These are phyloP conservation scores for Luffa aegyptiaca DNA, from an alignment of 306 rosid genomes.

Conservation along the genomic window DNA sequence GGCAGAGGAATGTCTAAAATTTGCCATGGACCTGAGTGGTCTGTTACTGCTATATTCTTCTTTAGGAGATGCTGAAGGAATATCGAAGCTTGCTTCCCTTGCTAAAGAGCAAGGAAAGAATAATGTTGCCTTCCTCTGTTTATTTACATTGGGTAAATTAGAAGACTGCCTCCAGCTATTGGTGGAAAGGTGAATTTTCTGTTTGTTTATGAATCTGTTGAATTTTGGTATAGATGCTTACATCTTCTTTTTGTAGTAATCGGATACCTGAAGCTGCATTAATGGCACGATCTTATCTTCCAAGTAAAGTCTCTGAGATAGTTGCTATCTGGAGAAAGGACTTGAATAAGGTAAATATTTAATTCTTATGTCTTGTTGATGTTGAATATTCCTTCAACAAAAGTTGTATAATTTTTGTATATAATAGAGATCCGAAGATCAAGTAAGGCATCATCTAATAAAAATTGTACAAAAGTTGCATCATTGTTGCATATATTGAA, in stretches of 20 bases:
- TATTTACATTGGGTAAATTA: constrained; percentile 89
- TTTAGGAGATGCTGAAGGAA: constrained; percentile 93
- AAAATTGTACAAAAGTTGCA: not conserved
- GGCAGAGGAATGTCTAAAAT: constrained; percentile 93
- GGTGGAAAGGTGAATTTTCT: constrained; percentile 65
- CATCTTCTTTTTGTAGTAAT: constrained; percentile 40
- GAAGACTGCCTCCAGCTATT: constrained; percentile 95
- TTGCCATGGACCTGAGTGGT: constrained; percentile 96
- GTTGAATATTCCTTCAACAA: not conserved
- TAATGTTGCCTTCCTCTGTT: constrained; percentile 91
- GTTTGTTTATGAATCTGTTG: not conserved
- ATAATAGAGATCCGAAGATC: not conserved
- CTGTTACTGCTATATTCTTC: constrained; percentile 94
- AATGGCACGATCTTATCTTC: constrained; percentile 97
- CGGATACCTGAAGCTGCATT: constrained; percentile 99
- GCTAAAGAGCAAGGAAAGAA: constrained; percentile 99
- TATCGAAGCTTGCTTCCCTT: constrained; percentile 70
- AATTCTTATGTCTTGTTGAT: not conserved
- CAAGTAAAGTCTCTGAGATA: constrained; percentile 92
- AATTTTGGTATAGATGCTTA: not conserved
- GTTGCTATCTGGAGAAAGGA: constrained; percentile 90
- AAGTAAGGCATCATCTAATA: not conserved
- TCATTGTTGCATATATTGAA: not conserved
- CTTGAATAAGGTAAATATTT: constrained; percentile 66
- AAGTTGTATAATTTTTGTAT: not conserved